These are phyloP conservation scores for Ceratocystis ficicola DNA, from an alignment of 2,329 filamentous ascomycete genomes.

Conservation along the genomic window DNA sequence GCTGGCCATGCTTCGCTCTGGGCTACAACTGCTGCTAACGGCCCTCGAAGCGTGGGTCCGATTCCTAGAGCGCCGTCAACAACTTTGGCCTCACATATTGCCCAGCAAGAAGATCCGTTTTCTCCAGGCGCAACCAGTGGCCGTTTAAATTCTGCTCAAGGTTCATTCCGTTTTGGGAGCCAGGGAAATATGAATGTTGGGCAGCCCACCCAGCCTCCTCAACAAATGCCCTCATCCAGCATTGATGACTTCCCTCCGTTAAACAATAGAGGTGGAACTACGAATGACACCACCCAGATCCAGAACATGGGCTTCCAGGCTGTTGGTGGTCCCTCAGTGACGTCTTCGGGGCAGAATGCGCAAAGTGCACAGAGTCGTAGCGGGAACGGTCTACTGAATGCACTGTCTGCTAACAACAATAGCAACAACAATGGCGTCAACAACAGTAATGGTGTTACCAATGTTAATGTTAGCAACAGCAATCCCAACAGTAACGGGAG, in stretches of 20 bases:
- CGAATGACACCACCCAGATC: constrained; percentile 31
- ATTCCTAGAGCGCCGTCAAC: constrained; percentile 42
- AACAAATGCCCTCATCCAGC: constrained; percentile 38
- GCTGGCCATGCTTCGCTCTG: constrained; percentile 42
- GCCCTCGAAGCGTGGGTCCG: constrained; percentile 36
- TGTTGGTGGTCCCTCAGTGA: constrained; percentile 6
- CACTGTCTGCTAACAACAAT: constrained; percentile 45
- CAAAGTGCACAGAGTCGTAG: constrained; percentile 31
- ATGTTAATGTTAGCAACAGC: not conserved
- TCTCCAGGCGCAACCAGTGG: constrained; percentile 37
- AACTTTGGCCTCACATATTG: constrained; percentile 40
- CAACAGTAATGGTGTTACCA: not conserved
- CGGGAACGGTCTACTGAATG: constrained; percentile 52
- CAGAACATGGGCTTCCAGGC: constrained; percentile 14
- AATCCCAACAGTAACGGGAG: not conserved
- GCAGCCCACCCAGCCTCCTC: constrained; percentile 25
- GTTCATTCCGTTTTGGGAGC: constrained; percentile 40
- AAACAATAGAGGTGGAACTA: constrained; percentile 44
- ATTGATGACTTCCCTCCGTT: constrained; percentile 53
- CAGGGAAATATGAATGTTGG: constrained; percentile 28
- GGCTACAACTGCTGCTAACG: constrained; percentile 37
- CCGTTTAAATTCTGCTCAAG: constrained; percentile 14
- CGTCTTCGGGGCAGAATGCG: constrained; percentile 27
- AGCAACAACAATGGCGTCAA: not conserved
- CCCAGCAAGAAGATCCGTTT: constrained; percentile 40